Evolutionary conservation across 768 basidiomycete species (phyloP).

Genomic region (Russula abietina): DNA sequence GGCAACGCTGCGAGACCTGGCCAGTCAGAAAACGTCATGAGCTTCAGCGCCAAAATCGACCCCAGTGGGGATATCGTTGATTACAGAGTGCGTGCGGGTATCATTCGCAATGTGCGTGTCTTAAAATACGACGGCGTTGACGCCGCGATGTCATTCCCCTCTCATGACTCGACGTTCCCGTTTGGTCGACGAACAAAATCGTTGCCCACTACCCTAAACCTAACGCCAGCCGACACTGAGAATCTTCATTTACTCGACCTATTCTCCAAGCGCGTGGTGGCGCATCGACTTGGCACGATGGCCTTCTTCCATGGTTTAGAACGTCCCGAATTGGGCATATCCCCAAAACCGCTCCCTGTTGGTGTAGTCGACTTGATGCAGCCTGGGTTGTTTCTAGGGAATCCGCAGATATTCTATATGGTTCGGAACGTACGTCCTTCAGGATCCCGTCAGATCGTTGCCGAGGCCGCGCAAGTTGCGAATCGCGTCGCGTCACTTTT

Average conservation of each 20-base stretch:
- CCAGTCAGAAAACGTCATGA: slow-evolving; percentile 53
- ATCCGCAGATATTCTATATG: slow-evolving; percentile 45
- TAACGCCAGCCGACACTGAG: slow-evolving; percentile 18
- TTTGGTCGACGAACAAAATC: slow-evolving; percentile 35
- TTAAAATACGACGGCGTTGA: slow-evolving; percentile 70
- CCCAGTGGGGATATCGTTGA: slow-evolving; percentile 60
- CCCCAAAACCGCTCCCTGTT: slow-evolving; percentile 25
- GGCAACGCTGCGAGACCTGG: slow-evolving; percentile 34
- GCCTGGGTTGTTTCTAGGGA: slow-evolving; percentile 37
- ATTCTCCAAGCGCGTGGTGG: slow-evolving; percentile 19
- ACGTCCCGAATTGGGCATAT: slow-evolving; percentile 26
- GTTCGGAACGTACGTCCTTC: slow-evolving; percentile 33
- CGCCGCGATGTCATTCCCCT: slow-evolving; percentile 35
- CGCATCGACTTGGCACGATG: slow-evolving; percentile 1
- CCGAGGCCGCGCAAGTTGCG: slow-evolving; percentile 80
- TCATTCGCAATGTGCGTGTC: slow-evolving; percentile 61
- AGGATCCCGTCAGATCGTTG: slow-evolving; percentile 54
- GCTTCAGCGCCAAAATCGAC: slow-evolving; percentile 74
- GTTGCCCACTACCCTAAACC: slow-evolving; percentile 5
- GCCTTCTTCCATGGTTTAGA: slow-evolving; percentile 1
- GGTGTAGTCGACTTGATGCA: slow-evolving; percentile 12
- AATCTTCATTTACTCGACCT: slow-evolving; percentile 33
- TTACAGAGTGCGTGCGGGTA: slow-evolving; percentile 59
- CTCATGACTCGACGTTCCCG: slow-evolving; percentile 33
- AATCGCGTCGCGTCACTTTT: slow-evolving; percentile 71